Evolutionary conservation across 2,329 filamentous ascomycete species (phyloP).

Genomic region (Graphilbum fragrans): DNA sequence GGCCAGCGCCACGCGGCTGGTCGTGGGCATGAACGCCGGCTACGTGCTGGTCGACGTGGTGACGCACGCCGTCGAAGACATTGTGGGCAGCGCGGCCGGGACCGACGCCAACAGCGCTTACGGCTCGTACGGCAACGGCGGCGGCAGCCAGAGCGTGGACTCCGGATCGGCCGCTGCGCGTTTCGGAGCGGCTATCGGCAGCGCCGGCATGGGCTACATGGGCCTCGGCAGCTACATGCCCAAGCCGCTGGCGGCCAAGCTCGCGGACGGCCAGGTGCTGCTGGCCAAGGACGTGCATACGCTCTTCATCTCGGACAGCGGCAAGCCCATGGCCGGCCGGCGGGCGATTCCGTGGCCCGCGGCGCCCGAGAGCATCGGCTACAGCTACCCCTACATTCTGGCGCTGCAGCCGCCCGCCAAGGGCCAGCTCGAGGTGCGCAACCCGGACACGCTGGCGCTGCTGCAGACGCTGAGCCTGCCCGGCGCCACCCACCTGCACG

Average conservation of each 20-base stretch:
- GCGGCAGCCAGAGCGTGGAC: slow-evolving; percentile 39
- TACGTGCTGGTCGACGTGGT: slow-evolving; percentile 83
- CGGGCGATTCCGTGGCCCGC: slow-evolving; percentile 84
- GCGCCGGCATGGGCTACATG: slow-evolving; percentile 87
- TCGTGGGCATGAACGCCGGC: slow-evolving; percentile 82
- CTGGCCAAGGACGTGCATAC: slow-evolving; percentile 98
- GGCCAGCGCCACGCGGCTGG: slow-evolving; percentile 74
- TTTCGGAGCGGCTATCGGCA: slow-evolving; percentile 65
- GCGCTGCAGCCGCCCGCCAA: slow-evolving; percentile 69
- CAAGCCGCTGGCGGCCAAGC: slow-evolving; percentile 72
- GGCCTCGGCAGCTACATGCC: slow-evolving; percentile 86
- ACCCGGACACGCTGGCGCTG: slow-evolving; percentile 81
- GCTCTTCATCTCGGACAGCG: slow-evolving; percentile 75
- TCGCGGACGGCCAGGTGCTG: slow-evolving; percentile 74
- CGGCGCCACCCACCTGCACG: slow-evolving; percentile 74
- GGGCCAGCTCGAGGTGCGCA: slow-evolving; percentile 78
- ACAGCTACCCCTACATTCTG: slow-evolving; percentile 92
- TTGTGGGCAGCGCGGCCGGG: slow-evolving; percentile 54
- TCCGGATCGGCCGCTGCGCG: slow-evolving; percentile 44
- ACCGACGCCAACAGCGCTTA: slow-evolving; percentile 45
- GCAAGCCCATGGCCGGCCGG: slow-evolving; percentile 62
- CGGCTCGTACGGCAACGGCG: slow-evolving; percentile 62
- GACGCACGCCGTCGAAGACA: slow-evolving; percentile 60
- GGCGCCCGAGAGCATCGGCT: slow-evolving; percentile 83
- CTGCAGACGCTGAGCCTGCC: slow-evolving; percentile 76